phyloP scores from a whole-genome alignment of 441 rosid species.

The Corymbia citriodora region DNA sequence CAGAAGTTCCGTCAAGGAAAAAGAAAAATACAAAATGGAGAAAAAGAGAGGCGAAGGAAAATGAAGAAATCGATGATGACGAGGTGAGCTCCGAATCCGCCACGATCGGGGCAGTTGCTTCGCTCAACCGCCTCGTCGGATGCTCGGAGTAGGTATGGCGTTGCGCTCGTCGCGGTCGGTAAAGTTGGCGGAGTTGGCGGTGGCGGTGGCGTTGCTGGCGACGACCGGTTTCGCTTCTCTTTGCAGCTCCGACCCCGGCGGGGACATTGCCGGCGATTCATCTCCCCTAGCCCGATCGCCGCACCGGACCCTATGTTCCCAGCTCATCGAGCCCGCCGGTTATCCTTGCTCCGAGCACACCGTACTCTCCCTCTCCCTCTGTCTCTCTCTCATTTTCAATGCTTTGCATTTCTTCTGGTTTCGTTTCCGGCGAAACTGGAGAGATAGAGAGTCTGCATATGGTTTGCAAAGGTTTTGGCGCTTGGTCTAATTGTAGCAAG shows the following conservation, averaged over 20 bases:
- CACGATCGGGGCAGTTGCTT: neutral
- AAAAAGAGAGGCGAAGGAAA: neutral
- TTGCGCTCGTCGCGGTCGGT: neutral
- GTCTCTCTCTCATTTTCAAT: neutral
- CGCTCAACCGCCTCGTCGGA: neutral
- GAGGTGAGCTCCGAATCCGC: neutral
- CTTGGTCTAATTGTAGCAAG: neutral
- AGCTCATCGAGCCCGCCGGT: conserved; percentile 58
- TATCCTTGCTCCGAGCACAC: conserved; percentile 73
- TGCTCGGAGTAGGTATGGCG: neutral
- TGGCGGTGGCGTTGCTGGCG: neutral
- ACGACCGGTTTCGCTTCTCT: neutral
- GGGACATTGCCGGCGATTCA: neutral
- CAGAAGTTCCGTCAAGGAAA: neutral
- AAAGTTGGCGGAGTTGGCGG: neutral
- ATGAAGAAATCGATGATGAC: neutral
- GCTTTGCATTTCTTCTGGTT: neutral
- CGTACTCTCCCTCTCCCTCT: conserved; percentile 29
- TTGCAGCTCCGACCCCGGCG: conserved; percentile 1
- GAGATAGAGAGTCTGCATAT: neutral
- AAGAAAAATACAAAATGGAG: neutral
- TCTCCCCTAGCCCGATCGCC: conserved; percentile 22
- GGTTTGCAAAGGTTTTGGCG: neutral
- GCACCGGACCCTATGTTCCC: conserved; percentile 45
- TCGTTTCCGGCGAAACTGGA: neutral